Base-by-base conservation (phyloP, 2,329 filamentous ascomycete species). In the Neopestalotiopsis sp. region DNA sequence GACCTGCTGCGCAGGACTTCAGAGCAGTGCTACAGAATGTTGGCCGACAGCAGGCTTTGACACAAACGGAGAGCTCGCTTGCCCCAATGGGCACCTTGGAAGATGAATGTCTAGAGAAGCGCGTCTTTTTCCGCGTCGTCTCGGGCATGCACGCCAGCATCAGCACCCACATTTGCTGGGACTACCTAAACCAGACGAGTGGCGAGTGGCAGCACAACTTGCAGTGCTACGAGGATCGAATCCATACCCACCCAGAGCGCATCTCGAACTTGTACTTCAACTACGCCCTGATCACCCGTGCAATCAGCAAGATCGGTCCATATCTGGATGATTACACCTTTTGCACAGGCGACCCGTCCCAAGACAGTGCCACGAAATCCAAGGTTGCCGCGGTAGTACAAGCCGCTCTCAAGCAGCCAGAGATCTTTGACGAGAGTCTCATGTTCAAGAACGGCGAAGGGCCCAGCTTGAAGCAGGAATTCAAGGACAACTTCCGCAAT, bases 261-360 rank as follows among this genome's bases (percentile, higher is more conserved):
- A 93, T 99, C 77, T 96, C 95, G 74, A 99, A 99, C 81, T 87
- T 99, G 64, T 99, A 99, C 85, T 99, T 99, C 85, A 98, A 99
- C 88, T 99, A 97, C 78, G 96, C 96, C 0, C 88, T 99, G n/a
- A 87, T 99, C 56, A 92, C 95, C 32, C 92, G 96, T 64, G 96
- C 96, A 13, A 89, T 98, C 56, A 92, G 94, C 66, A 99, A 99
- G 82, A 88, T 98, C 9, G 93, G 92, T 13, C 92, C 93, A 30
- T 91, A 95, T 74, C 87, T 98, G 10, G 85, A 91, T 72, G 85
- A 89, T 71, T 98, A 98, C 83, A 96, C 93, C 0, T 99, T 97
- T 81, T 99, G 96, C 81, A 92, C 92, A 4, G 94, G 94, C 70
- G 96, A 99, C 76, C 86, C 90, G 0, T 86, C 86, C 2, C 93